Base-by-base conservation (phyloP, 169 alveolate species). In the Plasmodium relictum region DNA sequence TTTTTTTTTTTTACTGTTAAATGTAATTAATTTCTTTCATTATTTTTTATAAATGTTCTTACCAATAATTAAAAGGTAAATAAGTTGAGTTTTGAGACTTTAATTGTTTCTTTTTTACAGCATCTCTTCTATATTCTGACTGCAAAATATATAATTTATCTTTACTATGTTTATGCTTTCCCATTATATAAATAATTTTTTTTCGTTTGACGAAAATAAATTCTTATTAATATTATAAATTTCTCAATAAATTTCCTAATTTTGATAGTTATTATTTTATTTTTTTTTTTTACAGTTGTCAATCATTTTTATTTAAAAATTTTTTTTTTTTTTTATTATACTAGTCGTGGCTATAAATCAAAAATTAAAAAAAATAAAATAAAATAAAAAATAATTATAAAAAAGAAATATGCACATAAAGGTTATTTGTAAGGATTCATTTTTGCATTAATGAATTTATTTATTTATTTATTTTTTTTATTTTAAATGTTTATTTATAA, bases 131-230 rank as follows among this genome's bases (percentile, higher is more conserved):
- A 56, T 95, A 95, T 78, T 97, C 99, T 54, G 97, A 80, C 52
- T 94, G 96, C 45, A 98, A 74, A 54, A 97, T 88, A 86, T 96
- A 97, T 91, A 97, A 76, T 92, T 96, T 96, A 93, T 97, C 99
- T 89, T 97, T 96, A 66, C 98, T 92, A 88, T 97, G 99, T 69
- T 98, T 87, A 88, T 97, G 98, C 71, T 97, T 97, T 39, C 98
- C 97, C 98, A 95, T 96, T 87, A 63, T 68, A 16, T 41, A 3
- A 41, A 56, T 45, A 5, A 24, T 12, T 31, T 63, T 63, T 31
- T 31, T 63, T 37, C 14, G 10, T 39, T 26, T n/a, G 6, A 26
- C 18, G 26, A 12, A 63, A 63, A 4, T 31, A 14, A 9, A 22
- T 31, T 22, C 45, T 31, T 31, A 22, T 56, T 56, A 14, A 16